Conservation (phyloP, 495 filamentous ascomycete species). For the Xylaria sp. region DNA sequence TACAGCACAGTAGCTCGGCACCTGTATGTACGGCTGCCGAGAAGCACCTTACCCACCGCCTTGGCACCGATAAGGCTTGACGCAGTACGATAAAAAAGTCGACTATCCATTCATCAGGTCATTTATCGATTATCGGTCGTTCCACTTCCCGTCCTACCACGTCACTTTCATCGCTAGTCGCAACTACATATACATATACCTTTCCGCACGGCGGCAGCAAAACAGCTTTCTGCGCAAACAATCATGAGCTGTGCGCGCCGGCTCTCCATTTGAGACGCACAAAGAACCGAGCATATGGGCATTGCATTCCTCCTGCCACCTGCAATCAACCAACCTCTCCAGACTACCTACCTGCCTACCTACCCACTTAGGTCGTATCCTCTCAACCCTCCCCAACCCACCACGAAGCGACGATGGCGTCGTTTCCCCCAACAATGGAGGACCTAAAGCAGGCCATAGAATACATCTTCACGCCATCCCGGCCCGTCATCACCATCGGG, state of each 20-base stretch:
- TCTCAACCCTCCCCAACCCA: background rate
- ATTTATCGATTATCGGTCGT: slow-evolving; percentile 24
- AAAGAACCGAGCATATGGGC: background rate
- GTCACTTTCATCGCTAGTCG: slow-evolving; percentile 12
- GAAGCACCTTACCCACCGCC: slow-evolving; percentile 4
- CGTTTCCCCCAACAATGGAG: slow-evolving; percentile 29
- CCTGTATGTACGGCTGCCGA: background rate
- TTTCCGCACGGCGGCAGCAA: background rate
- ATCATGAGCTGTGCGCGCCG: background rate
- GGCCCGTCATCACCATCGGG: slow-evolving; percentile 66
- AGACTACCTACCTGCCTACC: no score
- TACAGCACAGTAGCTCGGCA: background rate
- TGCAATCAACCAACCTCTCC: no score
- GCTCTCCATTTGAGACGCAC: background rate
- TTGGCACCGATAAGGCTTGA: slow-evolving; percentile 17
- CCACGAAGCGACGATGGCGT: slow-evolving; percentile 22
- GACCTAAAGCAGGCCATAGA: slow-evolving; percentile 46
- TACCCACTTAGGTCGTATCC: background rate
- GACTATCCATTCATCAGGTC: slow-evolving; percentile 16
- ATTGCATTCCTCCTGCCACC: no score
- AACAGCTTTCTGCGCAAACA: background rate
- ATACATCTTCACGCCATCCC: slow-evolving; percentile 58
- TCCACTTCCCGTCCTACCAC: slow-evolving; percentile 26
- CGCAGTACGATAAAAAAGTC: slow-evolving; percentile 9
- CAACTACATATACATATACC: background rate